These are phyloP conservation scores for Singerocomus inundabilis DNA, from an alignment of 1,284 basidiomycete genomes.

Conservation along the genomic window DNA sequence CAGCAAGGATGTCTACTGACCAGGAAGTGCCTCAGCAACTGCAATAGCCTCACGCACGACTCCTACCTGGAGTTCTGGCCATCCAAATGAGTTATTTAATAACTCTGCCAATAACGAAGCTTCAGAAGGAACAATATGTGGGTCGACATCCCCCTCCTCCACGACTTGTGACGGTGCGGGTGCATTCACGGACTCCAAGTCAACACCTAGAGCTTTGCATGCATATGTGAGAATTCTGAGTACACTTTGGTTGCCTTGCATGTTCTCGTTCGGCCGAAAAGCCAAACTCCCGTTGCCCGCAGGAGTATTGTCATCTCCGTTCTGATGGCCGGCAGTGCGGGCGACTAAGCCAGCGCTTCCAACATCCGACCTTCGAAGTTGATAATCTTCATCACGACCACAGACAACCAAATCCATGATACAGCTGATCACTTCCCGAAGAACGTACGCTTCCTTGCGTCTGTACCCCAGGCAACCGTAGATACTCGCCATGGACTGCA, in stretches of 20 bases:
- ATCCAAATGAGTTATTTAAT: conserved; percentile 68
- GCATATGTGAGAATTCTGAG: conserved; percentile 70
- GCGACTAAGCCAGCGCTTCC: conserved; percentile 49
- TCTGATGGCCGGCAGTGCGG: conserved; percentile 24
- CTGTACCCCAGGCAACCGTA: conserved; percentile 78
- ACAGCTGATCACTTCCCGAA: conserved; percentile 81
- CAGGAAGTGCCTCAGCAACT: conserved; percentile 88
- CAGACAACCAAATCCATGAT: conserved; percentile 79
- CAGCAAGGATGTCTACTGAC: conserved; percentile 41
- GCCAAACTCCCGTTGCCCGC: conserved; percentile 55
- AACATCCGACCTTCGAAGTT: conserved; percentile 37
- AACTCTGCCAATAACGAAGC: conserved; percentile 26
- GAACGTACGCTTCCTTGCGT: conserved; percentile 81
- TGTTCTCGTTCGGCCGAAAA: conserved; percentile 66
- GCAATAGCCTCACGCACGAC: conserved; percentile 89
- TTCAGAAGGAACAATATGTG: conserved; percentile 29
- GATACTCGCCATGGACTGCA: conserved; percentile 70
- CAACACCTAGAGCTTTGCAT: conserved; percentile 76
- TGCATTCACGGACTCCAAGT: conserved; percentile 65
- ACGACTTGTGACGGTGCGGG: conserved; percentile 33
- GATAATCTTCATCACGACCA: conserved; percentile 65
- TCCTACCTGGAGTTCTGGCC: conserved; percentile 91
- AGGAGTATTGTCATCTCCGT: conserved; percentile 33
- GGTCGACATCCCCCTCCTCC: conserved; percentile 5
- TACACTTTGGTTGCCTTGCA: conserved; percentile 78